Base-by-base conservation (phyloP, 768 basidiomycete genomes). In the Amanita pseudoporphyria region DNA sequence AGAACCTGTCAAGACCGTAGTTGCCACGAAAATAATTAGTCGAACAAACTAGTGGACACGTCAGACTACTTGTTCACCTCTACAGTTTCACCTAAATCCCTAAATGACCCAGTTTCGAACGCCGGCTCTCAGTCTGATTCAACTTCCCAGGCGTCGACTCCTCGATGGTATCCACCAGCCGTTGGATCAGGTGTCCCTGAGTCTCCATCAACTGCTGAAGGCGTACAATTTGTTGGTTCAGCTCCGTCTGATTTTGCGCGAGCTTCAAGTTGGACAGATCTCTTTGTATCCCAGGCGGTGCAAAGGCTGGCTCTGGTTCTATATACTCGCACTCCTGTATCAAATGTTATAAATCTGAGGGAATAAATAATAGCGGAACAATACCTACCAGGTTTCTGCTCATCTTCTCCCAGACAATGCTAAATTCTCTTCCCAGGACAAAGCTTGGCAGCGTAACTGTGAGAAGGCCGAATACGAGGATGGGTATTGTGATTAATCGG, bases 381-480 rank as follows among this genome's bases (percentile, higher is more conserved):
- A 19, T 2, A 5, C 19, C 26, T 49, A 49, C 48, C n/a, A 38
- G 18, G 19, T n/a, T n/a, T n/a, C n/a, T n/a, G n/a, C n/a, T n/a
- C n/a, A n/a, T n/a, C n/a, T n/a, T n/a, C n/a, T n/a, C n/a, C n/a
- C n/a, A n/a, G n/a, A n/a, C n/a, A n/a, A n/a, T n/a, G n/a, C n/a
- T n/a, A n/a, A n/a, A n/a, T n/a, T n/a, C n/a, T n/a, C n/a, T n/a
- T n/a, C n/a, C n/a, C n/a, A n/a, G n/a, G n/a, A n/a, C n/a, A n/a
- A 96, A 95, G 58, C 82, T 86, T 6, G 92, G 92, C 4, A 95
- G 74, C 0, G 92, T 93, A 59, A 96, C 92, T 36, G 94, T 73
- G 0, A 96, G 73, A 9, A 95, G 72, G 2, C 92, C 92, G 56
- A 89, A 94, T 10, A 89, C 75, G 42, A 96, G 79, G 16, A 96